phyloP scores from a whole-genome alignment of 2,329 filamentous ascomycete species.

The Alternaria sp. region DNA sequence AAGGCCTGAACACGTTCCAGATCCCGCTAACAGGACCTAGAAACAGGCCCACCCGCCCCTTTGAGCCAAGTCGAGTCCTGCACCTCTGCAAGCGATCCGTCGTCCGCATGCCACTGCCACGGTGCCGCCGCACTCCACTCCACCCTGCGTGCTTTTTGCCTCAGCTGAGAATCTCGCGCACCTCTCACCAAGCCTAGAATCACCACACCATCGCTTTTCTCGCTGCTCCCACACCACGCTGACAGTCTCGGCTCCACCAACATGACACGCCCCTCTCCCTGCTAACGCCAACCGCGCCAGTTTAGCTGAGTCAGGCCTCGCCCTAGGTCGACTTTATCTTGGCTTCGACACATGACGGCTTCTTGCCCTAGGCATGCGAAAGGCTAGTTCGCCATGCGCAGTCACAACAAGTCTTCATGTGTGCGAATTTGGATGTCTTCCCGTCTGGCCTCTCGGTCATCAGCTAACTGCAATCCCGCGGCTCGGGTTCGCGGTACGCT shows the following conservation, averaged over 20 bases:
- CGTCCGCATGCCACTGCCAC: too few relatives aligned
- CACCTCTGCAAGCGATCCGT: background rate
- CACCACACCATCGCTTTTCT: background rate
- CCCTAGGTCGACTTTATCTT: background rate
- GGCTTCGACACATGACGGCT: background rate
- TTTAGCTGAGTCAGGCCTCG: background rate
- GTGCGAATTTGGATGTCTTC: background rate
- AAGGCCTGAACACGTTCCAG: slow-evolving; percentile 18
- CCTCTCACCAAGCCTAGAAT: background rate
- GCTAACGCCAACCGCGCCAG: background rate
- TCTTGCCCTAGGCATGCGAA: background rate
- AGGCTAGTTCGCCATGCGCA: background rate
- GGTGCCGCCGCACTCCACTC: background rate
- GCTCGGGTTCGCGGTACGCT: background rate
- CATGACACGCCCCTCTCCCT: background rate
- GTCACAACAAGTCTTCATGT: background rate
- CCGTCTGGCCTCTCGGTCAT: background rate
- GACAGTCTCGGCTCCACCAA: background rate
- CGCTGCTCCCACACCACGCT: background rate
- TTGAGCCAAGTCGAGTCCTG: background rate
- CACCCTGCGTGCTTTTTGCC: background rate
- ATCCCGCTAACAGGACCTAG: slow-evolving; percentile 7
- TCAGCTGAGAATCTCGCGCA: background rate
- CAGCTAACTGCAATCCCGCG: background rate
- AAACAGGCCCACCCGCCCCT: background rate